Percentiles rank a stretch among this genome's conserved stretches.
Evolutionary conservation across 257 asterid genomes (phyloP).

Genomic region (Osmanthus fragrans): DNA sequence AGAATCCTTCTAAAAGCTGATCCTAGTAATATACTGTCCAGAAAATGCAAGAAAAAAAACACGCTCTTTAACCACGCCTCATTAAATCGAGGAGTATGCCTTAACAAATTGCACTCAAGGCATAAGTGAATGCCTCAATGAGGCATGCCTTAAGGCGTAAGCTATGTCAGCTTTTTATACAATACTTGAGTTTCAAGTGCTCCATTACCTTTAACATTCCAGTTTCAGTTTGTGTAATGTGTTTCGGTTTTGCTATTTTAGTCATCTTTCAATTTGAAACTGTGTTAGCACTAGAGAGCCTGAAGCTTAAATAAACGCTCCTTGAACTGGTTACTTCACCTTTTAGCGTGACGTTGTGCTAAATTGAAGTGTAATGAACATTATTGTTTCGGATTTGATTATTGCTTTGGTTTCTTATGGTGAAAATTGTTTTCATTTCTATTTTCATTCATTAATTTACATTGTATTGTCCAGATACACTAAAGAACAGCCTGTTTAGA

Average conservation of each 20-base stretch:
- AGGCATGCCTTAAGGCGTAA: neutral
- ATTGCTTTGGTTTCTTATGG: neutral
- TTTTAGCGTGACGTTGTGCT: neutral
- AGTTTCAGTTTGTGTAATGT: neutral
- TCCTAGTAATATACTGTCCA: neutral
- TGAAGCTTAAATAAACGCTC: neutral
- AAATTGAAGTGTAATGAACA: neutral
- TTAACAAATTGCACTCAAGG: neutral
- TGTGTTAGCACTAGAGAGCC: neutral
- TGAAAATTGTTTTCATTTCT: conserved; percentile 2
- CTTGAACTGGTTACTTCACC: neutral
- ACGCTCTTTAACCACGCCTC: neutral
- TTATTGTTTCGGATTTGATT: neutral
- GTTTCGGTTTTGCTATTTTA: neutral
- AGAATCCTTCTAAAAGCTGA: neutral
- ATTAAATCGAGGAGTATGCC: neutral
- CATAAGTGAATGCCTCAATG: neutral
- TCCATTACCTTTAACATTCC: neutral
- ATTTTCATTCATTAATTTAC: conserved; percentile 22
- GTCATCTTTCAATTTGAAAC: neutral
- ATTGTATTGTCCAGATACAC: conserved; percentile 48
- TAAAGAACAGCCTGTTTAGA: conserved; percentile 64
- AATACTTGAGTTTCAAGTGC: neutral
- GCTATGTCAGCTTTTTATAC: neutral
- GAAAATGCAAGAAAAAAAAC: neutral